Evolutionary conservation across 1,284 basidiomycete genomes (phyloP), one percentile per base, ranked within the genome.

Genomic region (Ganoderma multipileum): DNA sequence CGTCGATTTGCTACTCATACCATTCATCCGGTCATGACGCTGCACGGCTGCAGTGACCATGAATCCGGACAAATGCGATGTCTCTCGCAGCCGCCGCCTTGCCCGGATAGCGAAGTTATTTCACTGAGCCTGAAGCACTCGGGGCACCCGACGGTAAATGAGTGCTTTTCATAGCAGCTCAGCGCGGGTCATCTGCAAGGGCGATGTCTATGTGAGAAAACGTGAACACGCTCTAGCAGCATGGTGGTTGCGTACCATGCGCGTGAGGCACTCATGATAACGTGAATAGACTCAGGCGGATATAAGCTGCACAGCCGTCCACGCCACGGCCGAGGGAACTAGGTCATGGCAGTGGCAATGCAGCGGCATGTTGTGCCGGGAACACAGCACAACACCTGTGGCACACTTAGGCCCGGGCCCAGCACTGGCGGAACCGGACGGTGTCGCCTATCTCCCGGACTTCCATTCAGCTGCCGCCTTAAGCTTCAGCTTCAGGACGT

Each of bases 301-400:
- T 28, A 28, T 28, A 14, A n/a, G 55, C 23, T 60, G 58, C 58
- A 60, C 58, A 60, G 39, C 39, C 58, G 16, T 60, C 14, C n/a
- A 58, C 18, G 33, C 8, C 7, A 33, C 18, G 8, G 9, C 7
- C n/a, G 33, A 33, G 36, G 1, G n/a, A n/a, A 39, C 2, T 16
- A 20, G 14, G 28, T 28, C 28, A 57, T 57, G n/a, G 38, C 38
- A 4, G 58, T 60, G 58, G 58, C 58, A 60, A 60, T 60, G 39
- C 58, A 60, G 16, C 23, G 14, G n/a, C 36, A 23, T 5, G 12
- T 60, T 42, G 58, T 42, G 39, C 30, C 33, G 55, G 20, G 33
- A 11, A 23, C 38, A 39, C 9, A 6, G 5, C 30, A 9, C 11
- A 12, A 16, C 30, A 9, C 11, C 26, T 30, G 52, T 55, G 30